These are phyloP conservation scores for Tylopilus orsonianus DNA, from an alignment of 1,284 basidiomycete genomes.

Conservation along the genomic window DNA sequence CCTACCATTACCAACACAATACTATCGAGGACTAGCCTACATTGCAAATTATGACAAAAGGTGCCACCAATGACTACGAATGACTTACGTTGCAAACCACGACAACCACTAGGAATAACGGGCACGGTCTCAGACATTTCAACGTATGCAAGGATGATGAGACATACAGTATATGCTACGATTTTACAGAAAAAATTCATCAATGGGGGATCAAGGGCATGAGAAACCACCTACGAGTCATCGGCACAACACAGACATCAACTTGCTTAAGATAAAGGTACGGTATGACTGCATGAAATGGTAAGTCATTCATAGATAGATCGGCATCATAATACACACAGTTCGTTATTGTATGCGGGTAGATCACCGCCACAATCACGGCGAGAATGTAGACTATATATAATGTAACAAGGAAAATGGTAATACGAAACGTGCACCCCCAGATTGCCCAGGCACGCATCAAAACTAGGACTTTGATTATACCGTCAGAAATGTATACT, in stretches of 20 bases:
- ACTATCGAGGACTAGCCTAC: constrained; percentile 15
- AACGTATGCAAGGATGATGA: background rate
- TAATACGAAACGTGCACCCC: background rate
- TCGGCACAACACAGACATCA: background rate
- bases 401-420: background rate
- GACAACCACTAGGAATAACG: constrained; percentile 7
- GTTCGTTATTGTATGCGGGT: background rate
- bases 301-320: background rate
- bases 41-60: background rate
- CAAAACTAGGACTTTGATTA: background rate
- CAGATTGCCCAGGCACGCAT: background rate
- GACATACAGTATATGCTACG: background rate
- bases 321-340: background rate
- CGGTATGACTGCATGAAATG: background rate
- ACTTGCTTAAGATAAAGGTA: background rate
- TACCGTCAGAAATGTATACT: background rate
- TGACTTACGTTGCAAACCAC: constrained; percentile 10
- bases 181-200: background rate
- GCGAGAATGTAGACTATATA: background rate
- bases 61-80: too few relatives aligned
- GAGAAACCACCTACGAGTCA: background rate
- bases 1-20: constrained; percentile 8
- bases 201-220: background rate
- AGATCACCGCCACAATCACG: background rate
- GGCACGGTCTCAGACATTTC: background rate